These are phyloP conservation scores for Ophidiomyces ophidiicola DNA, from an alignment of 2,329 filamentous ascomycete species.

Conservation along the genomic window DNA sequence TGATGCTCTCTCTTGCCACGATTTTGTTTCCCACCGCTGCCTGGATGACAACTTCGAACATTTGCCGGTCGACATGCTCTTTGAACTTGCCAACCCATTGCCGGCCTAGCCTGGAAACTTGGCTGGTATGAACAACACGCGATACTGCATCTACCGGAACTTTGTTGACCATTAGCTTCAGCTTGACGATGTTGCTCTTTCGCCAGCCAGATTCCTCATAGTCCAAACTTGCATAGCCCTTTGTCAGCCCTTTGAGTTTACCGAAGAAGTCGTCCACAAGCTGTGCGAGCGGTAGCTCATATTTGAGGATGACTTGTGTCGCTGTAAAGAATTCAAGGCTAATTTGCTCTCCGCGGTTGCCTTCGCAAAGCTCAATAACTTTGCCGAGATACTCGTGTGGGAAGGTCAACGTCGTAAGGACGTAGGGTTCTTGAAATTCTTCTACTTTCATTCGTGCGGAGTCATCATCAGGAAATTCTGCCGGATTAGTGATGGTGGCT, in stretches of 20 bases:
- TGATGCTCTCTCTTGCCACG: slow-evolving; percentile 84
- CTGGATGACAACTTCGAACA: slow-evolving; percentile 96
- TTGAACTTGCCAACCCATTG: slow-evolving; percentile 95
- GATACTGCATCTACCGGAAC: slow-evolving; percentile 84
- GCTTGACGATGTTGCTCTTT: slow-evolving; percentile 65
- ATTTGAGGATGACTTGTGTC: slow-evolving; percentile 88
- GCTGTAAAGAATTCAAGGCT: slow-evolving; percentile 83
- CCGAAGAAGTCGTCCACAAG: slow-evolving; percentile 96
- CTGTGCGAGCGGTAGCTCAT: slow-evolving; percentile 75
- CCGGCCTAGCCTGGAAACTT: slow-evolving; percentile 67
- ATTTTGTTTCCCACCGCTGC: slow-evolving; percentile 71
- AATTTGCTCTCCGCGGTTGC: slow-evolving; percentile 74
- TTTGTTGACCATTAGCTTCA: slow-evolving; percentile 90
- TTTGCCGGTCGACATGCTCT: slow-evolving; percentile 87
- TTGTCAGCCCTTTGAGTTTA: slow-evolving; percentile 84
- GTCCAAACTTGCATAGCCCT: slow-evolving; percentile 89
- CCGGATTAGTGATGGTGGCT: slow-evolving; percentile 70
- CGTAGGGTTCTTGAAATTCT: slow-evolving; percentile 61
- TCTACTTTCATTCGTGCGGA: slow-evolving; percentile 42
- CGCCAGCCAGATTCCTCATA: slow-evolving; percentile 93
- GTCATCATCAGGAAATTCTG: slow-evolving; percentile 71
- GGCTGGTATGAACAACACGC: slow-evolving; percentile 73
- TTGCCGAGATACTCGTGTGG: slow-evolving; percentile 90
- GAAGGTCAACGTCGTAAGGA: slow-evolving; percentile 73
- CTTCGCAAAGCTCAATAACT: slow-evolving; percentile 89